Percentiles rank a stretch among this genome's conserved stretches.
Evolutionary conservation across 2,329 filamentous ascomycete genomes (phyloP).

Genomic region (Colletotrichum kahawae): DNA sequence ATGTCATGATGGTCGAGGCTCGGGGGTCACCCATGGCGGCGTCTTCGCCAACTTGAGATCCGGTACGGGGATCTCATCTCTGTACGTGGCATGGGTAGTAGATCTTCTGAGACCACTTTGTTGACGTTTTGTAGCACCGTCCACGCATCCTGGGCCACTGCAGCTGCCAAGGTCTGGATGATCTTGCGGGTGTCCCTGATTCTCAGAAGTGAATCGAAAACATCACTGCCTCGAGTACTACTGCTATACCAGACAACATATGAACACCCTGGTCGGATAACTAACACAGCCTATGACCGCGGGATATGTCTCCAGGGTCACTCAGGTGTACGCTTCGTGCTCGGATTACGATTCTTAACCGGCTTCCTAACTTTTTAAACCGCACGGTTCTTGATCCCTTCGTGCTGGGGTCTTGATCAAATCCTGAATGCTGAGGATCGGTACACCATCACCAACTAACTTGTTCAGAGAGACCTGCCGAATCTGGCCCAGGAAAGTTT

Average conservation of each 20-base stretch:
- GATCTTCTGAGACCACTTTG: not conserved
- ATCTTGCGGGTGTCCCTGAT: not conserved
- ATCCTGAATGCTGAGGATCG: not conserved
- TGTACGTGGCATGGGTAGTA: not conserved
- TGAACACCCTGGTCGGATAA: not conserved
- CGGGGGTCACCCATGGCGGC: not conserved
- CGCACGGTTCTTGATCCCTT: no score
- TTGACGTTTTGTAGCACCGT: no score
- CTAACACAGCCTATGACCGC: not conserved
- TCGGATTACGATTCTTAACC: not conserved
- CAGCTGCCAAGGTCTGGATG: not conserved
- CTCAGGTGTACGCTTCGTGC: not conserved
- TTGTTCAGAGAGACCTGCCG: not conserved
- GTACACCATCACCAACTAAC: not conserved
- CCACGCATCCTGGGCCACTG: not conserved
- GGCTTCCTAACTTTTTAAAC: not conserved
- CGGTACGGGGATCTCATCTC: not conserved
- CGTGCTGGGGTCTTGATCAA: accelerated
- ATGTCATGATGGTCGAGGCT: not conserved
- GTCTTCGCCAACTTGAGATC: not conserved
- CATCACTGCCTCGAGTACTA: not conserved
- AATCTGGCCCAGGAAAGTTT: not conserved
- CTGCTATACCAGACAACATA: not conserved
- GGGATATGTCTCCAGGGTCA: not conserved
- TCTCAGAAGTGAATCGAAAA: not conserved